Base-by-base conservation (phyloP, 352 stramenopile genomes). In the Globisporangium emineosum region DNA sequence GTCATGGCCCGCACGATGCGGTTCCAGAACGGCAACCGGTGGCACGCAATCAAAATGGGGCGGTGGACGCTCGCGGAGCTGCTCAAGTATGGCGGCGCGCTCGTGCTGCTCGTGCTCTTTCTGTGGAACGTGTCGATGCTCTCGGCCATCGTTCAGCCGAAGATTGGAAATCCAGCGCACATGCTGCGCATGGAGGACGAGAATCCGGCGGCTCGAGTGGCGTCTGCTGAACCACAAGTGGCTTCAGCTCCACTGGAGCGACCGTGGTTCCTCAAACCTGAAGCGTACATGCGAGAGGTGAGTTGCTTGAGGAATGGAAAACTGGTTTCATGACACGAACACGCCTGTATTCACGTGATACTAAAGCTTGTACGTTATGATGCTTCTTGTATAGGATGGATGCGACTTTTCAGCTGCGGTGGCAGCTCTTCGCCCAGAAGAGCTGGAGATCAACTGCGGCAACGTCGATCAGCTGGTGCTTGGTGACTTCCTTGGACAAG, bases 331-430 rank as follows among this genome's bases (percentile, higher is more conserved):
- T 47, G 13, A 2, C 13, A 10, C 10, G 25, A 45, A 12, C 40
- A 45, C 33, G 7, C 9, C 27, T 54, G 42, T 5, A 29, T 62
- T 19, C n/a, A 15, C 13, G 23, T 21, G 32, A 23, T 50, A 15
- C 54, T 37, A 13, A 40, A 23, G 25, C 13, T 3, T 50, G 25
- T 62, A 47, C 15, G 19, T 43, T 47, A 17, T 3, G 32, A 0
- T 42, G 19, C 12, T 27, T 42, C 7, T 27, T 40, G 7, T 64
- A 27, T 64, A 91, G 77, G 76, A 47, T 25, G 81, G 83, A 1
- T 93, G 83, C 45, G 81, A 91, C 49, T 90, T 93, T 52, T 88
- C 79, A 2, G 68, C 69, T 13, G 77, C 77, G 1, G 79, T 93
- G 40, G 52, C 62, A 21, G 52, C 78, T 50, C 89, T 92, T 49